These are phyloP conservation scores for Cladophialophora carrionii DNA, from an alignment of 2,329 filamentous ascomycete genomes.

Conservation along the genomic window DNA sequence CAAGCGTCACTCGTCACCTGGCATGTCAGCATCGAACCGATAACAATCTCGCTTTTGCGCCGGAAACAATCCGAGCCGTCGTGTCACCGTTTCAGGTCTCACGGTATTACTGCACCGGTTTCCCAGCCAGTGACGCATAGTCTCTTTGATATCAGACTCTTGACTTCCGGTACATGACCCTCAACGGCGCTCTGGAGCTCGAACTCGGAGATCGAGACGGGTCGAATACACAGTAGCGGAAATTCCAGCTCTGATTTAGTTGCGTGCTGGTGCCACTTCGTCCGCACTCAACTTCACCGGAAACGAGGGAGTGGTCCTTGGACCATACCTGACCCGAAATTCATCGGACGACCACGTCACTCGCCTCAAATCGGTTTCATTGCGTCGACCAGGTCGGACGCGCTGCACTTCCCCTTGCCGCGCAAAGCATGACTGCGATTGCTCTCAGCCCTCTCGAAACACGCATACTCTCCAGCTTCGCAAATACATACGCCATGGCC, in stretches of 20 bases:
- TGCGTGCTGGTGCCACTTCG: neutral
- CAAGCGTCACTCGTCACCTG: slow-evolving; percentile 10
- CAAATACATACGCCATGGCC: slow-evolving; percentile 25
- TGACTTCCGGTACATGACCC: slow-evolving; percentile 14
- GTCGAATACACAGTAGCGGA: slow-evolving; percentile 8
- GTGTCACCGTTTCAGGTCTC: slow-evolving; percentile 17
- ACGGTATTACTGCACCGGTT: slow-evolving; percentile 3
- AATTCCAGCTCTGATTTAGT: slow-evolving; percentile 2
- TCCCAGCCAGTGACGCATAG: slow-evolving; percentile 5
- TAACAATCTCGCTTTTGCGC: slow-evolving; percentile 16
- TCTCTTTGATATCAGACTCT: slow-evolving; percentile 5
- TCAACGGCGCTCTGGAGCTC: slow-evolving; percentile 6
- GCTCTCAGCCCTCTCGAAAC: slow-evolving; percentile 27
- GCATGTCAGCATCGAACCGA: slow-evolving; percentile 18
- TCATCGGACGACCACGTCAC: neutral
- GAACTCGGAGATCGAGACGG: slow-evolving; percentile 10
- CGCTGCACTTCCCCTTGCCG: slow-evolving; percentile 4
- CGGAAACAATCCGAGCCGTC: slow-evolving; percentile 13
- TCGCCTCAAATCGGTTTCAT: slow-evolving; percentile 5
- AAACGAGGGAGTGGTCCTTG: neutral
- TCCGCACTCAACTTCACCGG: neutral
- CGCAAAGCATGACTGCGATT: slow-evolving; percentile 29
- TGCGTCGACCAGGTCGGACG: slow-evolving; percentile 14
- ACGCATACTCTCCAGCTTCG: slow-evolving; percentile 28
- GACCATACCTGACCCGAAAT: slow-evolving; percentile 12